These are phyloP conservation scores for Fusarium pseudocircinatum DNA, from an alignment of 2,329 filamentous ascomycete genomes.

Conservation along the genomic window DNA sequence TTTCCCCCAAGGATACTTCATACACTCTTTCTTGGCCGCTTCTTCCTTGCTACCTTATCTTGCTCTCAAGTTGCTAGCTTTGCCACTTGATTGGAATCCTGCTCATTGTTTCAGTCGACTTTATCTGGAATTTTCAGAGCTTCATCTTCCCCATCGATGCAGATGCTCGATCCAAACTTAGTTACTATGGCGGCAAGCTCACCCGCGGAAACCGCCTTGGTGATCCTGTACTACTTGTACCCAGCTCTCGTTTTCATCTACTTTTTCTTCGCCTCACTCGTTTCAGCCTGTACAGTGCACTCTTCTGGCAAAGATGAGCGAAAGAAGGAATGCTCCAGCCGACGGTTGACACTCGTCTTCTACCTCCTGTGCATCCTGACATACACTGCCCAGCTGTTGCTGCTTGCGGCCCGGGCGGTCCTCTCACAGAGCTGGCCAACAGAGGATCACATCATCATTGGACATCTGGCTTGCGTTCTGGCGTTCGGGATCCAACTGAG, in stretches of 20 bases:
- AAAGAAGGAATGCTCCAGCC: conserved; percentile 30
- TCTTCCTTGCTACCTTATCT: neutral
- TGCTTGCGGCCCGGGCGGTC: conserved; percentile 51
- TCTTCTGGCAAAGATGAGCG: conserved; percentile 47
- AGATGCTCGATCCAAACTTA: conserved; percentile 3
- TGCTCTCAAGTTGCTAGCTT: neutral
- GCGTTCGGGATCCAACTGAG: conserved; percentile 71
- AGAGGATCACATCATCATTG: conserved; percentile 62
- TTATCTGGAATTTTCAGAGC: neutral
- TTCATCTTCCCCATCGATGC: neutral
- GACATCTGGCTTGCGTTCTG: conserved; percentile 68
- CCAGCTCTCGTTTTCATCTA: conserved; percentile 58
- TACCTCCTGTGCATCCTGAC: conserved; percentile 56
- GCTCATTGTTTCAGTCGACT: neutral
- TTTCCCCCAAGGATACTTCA: neutral
- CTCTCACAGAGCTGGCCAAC: conserved; percentile 52
- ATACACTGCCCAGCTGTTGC: conserved; percentile 59
- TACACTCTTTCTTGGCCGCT: neutral
- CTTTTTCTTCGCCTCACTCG: conserved; percentile 66
- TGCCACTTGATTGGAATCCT: neutral
- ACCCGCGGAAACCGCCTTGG: conserved; percentile 28
- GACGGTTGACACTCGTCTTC: conserved; percentile 50
- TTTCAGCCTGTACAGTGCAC: conserved; percentile 66
- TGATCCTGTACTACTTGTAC: conserved; percentile 40
- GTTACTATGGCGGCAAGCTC: conserved; percentile 29